Evolutionary conservation across 108 stramenopile genomes (phyloP), one percentile per base, ranked within the genome.

Genomic region (Cyclostephanos invisitatus): DNA sequence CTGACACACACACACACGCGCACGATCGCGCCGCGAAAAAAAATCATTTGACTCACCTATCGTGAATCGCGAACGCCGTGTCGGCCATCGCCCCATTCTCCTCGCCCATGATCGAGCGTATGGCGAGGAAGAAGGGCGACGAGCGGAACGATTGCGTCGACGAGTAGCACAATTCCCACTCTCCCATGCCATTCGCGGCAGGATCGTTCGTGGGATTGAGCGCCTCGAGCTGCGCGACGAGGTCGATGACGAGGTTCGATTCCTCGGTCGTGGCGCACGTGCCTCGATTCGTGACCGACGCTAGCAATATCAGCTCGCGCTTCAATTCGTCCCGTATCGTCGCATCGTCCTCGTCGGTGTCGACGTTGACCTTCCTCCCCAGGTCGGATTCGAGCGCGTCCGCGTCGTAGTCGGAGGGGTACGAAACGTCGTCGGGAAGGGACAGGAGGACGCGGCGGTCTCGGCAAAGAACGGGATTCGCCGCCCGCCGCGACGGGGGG

Each of bases 81-180:
- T 90, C 86, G 11, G 88, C 84, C 48, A 88, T 73, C 6, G 77
- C 72, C 27, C 83, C 79, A 68, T 89, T 87, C 18, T 87, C 78
- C 49, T 90, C 89, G 20, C 85, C 85, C 55, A 84, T 54, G 36
- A 83, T 79, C 1, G 83, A 70, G 17, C 90, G 80, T 44, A 91
- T 78, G 24, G 90, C 67, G 55, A 86, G 84, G 48, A 94, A 94
- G 76, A 94, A 94, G 2, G 92, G 90, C 74, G 85, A 86, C 4
- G 85, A 87, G 4, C 89, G 86, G 76, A 94, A 94, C 35, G 89
- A 82, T 73, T 94, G 92, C 3, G 92, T 94, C n/a, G 79, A 85
- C 42, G 83, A 79, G 56, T 87, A 80, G 38, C 85, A 84, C 32
- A 94, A 79, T 66, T 91, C 90, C 92, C 92, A 94, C 57, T 91